phyloP scores from a whole-genome alignment of 2,329 filamentous ascomycete species.

The Fusarium temperatum region DNA sequence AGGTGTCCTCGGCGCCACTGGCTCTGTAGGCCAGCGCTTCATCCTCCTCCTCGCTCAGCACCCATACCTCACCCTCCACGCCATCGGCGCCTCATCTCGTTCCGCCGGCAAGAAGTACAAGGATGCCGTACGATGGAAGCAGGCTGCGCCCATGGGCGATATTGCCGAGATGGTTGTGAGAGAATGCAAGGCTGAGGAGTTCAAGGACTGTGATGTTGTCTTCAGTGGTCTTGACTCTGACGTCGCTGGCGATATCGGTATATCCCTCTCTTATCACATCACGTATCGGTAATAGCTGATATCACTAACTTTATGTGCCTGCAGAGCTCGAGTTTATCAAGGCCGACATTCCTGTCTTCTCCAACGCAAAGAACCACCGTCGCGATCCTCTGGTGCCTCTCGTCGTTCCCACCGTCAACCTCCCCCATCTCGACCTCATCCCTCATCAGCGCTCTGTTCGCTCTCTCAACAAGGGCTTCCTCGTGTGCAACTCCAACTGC shows the following conservation, averaged over 20 bases:
- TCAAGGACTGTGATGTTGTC: conserved; percentile 89
- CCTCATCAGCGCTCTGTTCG: conserved; percentile 84
- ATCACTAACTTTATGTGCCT: conserved; percentile 2
- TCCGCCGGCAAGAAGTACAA: conserved; percentile 94
- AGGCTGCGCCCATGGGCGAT: conserved; percentile 81
- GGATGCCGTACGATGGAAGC: conserved; percentile 96
- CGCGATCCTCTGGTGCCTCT: conserved; percentile 89
- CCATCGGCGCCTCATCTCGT: conserved; percentile 86
- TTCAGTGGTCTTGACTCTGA: conserved; percentile 94
- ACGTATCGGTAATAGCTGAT: not conserved
- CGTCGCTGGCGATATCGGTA: conserved; percentile 91
- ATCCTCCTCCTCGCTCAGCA: conserved; percentile 91
- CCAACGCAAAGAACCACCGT: conserved; percentile 97
- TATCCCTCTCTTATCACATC: conserved; percentile 41
- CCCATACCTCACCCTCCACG: conserved; percentile 85
- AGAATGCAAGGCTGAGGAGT: conserved; percentile 83
- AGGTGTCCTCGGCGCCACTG: conserved; percentile 89
- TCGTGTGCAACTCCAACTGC: conserved; percentile 98
- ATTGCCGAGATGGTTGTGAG: conserved; percentile 85
- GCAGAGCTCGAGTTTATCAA: conserved; percentile 90
- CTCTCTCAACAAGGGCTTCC: conserved; percentile 81
- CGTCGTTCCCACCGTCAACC: conserved; percentile 94
- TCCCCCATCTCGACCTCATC: conserved; percentile 85
- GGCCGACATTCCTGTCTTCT: conserved; percentile 90
- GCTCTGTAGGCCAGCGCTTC: conserved; percentile 94